phyloP scores from a whole-genome alignment of 73 alveolate genomes.

The Uronychia setigera region DNA sequence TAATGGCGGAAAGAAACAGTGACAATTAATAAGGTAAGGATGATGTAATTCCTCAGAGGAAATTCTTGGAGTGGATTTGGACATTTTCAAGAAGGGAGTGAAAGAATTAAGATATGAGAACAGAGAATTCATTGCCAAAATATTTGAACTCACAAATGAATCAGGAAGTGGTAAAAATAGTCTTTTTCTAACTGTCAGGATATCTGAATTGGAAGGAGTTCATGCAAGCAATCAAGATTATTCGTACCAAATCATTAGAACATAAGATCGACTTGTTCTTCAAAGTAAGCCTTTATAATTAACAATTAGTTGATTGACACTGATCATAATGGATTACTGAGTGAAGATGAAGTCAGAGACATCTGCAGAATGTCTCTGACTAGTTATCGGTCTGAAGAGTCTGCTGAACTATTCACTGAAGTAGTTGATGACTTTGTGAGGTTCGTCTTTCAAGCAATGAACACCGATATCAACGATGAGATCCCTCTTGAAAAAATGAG shows the following conservation, averaged over 20 bases:
- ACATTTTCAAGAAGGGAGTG: constrained; percentile 12
- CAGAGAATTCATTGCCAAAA: constrained; percentile 13
- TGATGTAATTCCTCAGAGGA: too few relatives aligned
- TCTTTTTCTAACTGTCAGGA: constrained; percentile 1
- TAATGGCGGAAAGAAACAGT: neutral
- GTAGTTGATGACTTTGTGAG: constrained; percentile 16
- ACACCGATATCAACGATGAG: neutral
- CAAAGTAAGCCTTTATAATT: neutral
- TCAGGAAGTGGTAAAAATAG: neutral
- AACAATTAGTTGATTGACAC: constrained; percentile 10
- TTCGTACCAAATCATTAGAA: constrained; percentile 13
- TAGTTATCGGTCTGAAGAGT: constrained; percentile 3
- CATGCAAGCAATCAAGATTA: constrained; percentile 17
- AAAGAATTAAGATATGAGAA: constrained; percentile 18
- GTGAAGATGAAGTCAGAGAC: constrained; percentile 24
- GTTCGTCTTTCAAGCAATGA: constrained; percentile 9
- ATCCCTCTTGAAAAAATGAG: constrained; percentile 5
- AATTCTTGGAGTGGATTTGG: neutral
- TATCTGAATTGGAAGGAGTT: constrained; percentile 34
- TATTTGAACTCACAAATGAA: constrained; percentile 16
- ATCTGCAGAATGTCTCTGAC: constrained; percentile 15
- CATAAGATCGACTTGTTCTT: constrained; percentile 26
- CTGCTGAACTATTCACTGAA: neutral
- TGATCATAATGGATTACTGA: constrained; percentile 32
- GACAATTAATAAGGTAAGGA: too few relatives aligned